Evolutionary conservation across 1,284 basidiomycete species (phyloP), one percentile per base, ranked within the genome.

Genomic region (Butyriboletus regius): DNA sequence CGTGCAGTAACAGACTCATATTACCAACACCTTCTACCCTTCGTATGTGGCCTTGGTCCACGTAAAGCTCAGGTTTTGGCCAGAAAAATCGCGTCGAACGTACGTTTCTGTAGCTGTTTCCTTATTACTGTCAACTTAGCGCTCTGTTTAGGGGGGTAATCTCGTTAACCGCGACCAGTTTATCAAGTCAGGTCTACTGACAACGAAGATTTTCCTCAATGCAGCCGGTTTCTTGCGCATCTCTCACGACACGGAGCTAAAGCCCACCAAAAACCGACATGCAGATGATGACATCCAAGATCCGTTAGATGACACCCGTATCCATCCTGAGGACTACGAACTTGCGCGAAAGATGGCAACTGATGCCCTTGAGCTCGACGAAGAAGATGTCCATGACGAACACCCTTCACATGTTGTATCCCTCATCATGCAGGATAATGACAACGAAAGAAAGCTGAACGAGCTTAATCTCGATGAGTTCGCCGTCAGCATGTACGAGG

Each of bases 301-400:
- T 68, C 91, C 93, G 5, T 75, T 99, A 40, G 96, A 99, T 67
- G 84, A 86, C 62, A 98, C 95, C 20, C 88, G 96, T 14, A 92
- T 99, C 54, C 96, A 99, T 67, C 92, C 92, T 1, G 93, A 97
- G 68, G 95, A 98, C 70, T 99, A 98, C 67, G 92, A 97, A 61
- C 79, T 98, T 48, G 95, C 96, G 2, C 85, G 92, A 40, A 98
- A 98, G 74, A 98, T 99, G 92, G 95, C 96, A 32, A 91, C 91
- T 12, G 95, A 98, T 68, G 92, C 95, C 7, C 79, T 98, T 22
- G 95, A 97, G 62, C 79, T 92, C 31, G 94, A 97, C 60, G 91
- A 94, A 62, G 94, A 97, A 66, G 94, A 98, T 68, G 77, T 91
- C 28, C 87, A 88, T 53, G 90, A 90, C 58, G 84, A 91, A 58